These are phyloP conservation scores for Oxalis stricta DNA, from an alignment of 441 rosid species.

Conservation along the genomic window DNA sequence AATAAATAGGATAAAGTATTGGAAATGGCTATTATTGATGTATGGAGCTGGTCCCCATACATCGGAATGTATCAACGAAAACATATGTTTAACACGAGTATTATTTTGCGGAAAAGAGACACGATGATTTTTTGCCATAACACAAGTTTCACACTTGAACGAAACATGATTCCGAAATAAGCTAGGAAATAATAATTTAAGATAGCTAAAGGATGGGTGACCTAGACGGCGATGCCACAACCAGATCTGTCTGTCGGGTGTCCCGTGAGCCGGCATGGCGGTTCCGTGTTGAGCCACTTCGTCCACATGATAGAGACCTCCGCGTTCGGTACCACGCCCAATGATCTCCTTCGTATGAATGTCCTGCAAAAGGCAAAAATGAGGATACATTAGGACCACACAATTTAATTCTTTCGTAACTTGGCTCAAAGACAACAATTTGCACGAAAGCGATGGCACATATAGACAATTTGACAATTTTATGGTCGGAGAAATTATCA, in stretches of 20 bases:
- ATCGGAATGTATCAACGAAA: not conserved
- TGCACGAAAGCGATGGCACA: too few species aligned
- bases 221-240: not conserved
- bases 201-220: not conserved
- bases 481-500: too few species aligned
- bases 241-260: not conserved
- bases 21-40: too few species aligned
- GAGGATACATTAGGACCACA: not conserved
- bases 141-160: not conserved
- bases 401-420: not conserved
- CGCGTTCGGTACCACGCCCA: too few species aligned
- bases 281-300: not conserved
- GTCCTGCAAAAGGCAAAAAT: not conserved
- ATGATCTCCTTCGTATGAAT: not conserved
- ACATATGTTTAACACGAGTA: not conserved
- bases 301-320: too few species aligned
- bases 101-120: not conserved
- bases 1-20: too few species aligned
- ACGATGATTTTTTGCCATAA: not conserved
- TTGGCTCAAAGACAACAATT: too few species aligned
- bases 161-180: not conserved
- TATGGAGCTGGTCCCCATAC: conserved; percentile 1
- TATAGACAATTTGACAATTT: too few species aligned
- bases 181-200: not conserved
- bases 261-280: not conserved